phyloP scores from a whole-genome alignment of 1,139 yeast genomes.

The Petasospora fabianii region DNA sequence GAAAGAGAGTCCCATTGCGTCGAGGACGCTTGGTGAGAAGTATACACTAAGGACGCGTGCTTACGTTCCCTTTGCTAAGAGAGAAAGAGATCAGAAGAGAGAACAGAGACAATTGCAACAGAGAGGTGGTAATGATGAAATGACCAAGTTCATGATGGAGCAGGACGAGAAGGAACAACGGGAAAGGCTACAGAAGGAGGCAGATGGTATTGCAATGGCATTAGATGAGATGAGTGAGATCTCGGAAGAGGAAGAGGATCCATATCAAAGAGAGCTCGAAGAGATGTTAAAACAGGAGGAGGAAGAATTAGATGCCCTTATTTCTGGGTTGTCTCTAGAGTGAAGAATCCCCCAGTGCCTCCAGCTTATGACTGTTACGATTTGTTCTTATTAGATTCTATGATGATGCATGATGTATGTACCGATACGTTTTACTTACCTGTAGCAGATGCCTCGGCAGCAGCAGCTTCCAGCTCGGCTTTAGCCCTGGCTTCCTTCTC shows the following conservation, averaged over 20 bases:
- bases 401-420: neutral
- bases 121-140: constrained; percentile 18
- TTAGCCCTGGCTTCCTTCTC: constrained; percentile 1
- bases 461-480: constrained; percentile 4
- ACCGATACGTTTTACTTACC: neutral
- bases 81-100: constrained; percentile 8
- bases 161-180: constrained; percentile 8
- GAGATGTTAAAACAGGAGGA: constrained; percentile 15
- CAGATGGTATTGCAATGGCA: constrained; percentile 8
- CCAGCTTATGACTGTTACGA: no score
- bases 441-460: neutral
- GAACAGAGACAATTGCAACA: constrained; percentile 6
- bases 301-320: constrained; percentile 16
- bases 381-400: neutral
- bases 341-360: no score
- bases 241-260: constrained; percentile 11
- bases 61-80: constrained; percentile 13
- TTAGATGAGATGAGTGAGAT: constrained; percentile 8
- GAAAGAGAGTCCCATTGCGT: constrained; percentile 1
- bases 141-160: constrained; percentile 11
- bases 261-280: constrained; percentile 16
- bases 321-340: constrained; percentile 3
- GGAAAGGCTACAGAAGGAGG: constrained; percentile 7
- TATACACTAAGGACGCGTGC: constrained; percentile 14
- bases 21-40: constrained; percentile 11